Evolutionary conservation across 495 filamentous ascomycete species (phyloP).

Genomic region (Echria macrotheca): DNA sequence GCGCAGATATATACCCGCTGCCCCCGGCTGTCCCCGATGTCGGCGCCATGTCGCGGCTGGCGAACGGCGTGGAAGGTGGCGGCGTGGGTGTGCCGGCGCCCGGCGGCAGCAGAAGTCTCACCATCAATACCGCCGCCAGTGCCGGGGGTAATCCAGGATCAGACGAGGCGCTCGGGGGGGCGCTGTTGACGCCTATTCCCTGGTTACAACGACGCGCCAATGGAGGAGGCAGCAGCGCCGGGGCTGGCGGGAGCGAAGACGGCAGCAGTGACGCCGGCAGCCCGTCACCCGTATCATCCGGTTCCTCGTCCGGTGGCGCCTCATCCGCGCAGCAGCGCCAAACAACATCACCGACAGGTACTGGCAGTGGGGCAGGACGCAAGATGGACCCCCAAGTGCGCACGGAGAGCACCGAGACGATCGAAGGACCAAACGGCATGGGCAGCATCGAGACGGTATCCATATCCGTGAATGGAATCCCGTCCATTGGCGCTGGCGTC

Average conservation of each 20-base stretch:
- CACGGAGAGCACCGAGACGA: slow-evolving; percentile 63
- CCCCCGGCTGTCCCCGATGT: slow-evolving; percentile 53
- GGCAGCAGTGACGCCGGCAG: slow-evolving; percentile 12
- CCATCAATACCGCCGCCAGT: slow-evolving; percentile 25
- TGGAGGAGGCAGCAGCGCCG: slow-evolving; percentile 15
- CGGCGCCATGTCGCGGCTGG: slow-evolving; percentile 34
- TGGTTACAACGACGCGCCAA: slow-evolving; percentile 56
- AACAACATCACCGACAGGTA: not conserved
- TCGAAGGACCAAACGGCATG: slow-evolving; percentile 65
- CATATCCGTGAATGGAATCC: slow-evolving; percentile 59
- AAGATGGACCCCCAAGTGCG: slow-evolving; percentile 48
- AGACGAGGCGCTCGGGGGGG: slow-evolving; percentile 86
- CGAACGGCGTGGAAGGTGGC: slow-evolving; percentile 62
- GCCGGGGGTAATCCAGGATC: slow-evolving; percentile 51
- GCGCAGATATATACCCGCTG: slow-evolving; percentile 74
- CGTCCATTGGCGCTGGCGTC: slow-evolving; percentile 34
- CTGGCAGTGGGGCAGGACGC: not conserved
- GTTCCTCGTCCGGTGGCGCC: slow-evolving; percentile 2
- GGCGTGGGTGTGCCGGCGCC: slow-evolving; percentile 5
- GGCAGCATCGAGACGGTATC: slow-evolving; percentile 68
- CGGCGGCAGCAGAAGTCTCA: slow-evolving; percentile 26
- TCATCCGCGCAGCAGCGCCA: slow-evolving; percentile 15
- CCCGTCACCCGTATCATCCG: slow-evolving; percentile 22
- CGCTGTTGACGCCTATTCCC: slow-evolving; percentile 87
- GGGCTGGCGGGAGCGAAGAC: slow-evolving; percentile 20